A percentile compares a stretch with the other conserved stretches of the same genome.
Evolutionary conservation across 148 eudicot genomes (phyloP).

Genomic region (Diospyros lotus): DNA sequence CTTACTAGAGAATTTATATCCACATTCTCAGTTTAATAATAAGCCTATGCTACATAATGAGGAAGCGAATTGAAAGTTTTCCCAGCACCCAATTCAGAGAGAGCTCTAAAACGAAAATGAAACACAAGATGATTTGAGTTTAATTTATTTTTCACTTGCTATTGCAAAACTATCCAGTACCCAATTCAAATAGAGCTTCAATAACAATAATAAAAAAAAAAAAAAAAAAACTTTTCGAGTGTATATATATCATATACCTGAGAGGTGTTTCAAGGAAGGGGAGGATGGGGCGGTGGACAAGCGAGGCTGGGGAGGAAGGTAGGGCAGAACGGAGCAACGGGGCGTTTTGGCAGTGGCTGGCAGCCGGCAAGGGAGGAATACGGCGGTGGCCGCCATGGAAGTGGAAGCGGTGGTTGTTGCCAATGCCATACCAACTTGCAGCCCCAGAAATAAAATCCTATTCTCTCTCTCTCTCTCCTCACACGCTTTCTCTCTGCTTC

Average conservation of each 20-base stretch:
- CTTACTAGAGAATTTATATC: too few species aligned
- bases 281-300: conserved; percentile 22
- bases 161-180: too few species aligned
- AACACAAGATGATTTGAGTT: not conserved
- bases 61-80: too few species aligned
- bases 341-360: conserved; percentile 25
- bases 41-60: too few species aligned
- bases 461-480: not conserved
- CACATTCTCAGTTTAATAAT: too few species aligned
- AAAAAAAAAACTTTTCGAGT: too few species aligned
- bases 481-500: not conserved
- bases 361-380: conserved; percentile 48
- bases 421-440: conserved; percentile 28
- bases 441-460: not conserved
- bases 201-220: too few species aligned
- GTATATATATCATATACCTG: conserved; percentile 29
- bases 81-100: not conserved
- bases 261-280: conserved; percentile 29
- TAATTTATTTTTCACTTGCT: too few species aligned
- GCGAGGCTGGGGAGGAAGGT: conserved; percentile 40
- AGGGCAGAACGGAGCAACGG: conserved; percentile 51
- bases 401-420: conserved; percentile 19
- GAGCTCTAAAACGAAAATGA: not conserved
- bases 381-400: conserved; percentile 81
- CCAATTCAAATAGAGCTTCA: too few species aligned